phyloP scores from a whole-genome alignment of 73 alveolate genomes.

The Uronychia binucleata region DNA sequence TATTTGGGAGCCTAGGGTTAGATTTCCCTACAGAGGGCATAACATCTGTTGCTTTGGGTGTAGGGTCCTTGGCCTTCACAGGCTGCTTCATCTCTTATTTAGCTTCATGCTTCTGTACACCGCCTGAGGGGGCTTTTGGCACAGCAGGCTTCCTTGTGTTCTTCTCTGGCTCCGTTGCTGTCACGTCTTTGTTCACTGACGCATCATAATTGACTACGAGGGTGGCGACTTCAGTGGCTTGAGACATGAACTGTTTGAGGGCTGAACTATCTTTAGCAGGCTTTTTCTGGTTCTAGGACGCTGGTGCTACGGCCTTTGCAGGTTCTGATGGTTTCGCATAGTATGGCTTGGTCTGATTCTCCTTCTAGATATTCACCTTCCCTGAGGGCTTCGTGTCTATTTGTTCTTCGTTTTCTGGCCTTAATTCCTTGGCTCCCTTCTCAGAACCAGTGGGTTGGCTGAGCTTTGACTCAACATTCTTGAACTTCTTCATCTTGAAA shows the following conservation, averaged over 20 bases:
- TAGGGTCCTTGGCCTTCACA: not conserved
- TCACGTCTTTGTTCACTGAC: not conserved
- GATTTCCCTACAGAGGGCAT: not conserved
- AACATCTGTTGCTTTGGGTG: not conserved
- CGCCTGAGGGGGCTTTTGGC: not conserved
- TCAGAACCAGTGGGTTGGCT: slow-evolving; percentile 33
- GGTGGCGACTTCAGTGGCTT: not conserved
- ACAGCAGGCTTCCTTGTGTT: not conserved
- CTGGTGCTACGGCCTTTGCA: slow-evolving; percentile 5
- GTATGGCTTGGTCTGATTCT: not conserved
- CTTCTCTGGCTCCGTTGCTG: not conserved
- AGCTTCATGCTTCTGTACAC: not conserved
- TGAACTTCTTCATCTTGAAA: slow-evolving; percentile 72
- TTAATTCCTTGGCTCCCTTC: no score
- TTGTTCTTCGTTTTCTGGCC: no score
- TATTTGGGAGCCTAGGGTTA: not conserved
- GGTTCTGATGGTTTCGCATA: slow-evolving; percentile 4
- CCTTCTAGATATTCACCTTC: no score
- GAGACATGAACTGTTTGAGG: not conserved
- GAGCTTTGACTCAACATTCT: slow-evolving; percentile 71
- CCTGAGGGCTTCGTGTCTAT: no score
- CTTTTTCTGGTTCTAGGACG: not conserved
- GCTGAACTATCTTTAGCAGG: not conserved
- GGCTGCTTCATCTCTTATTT: not conserved
- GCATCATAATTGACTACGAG: not conserved